phyloP scores from a whole-genome alignment of 2,329 filamentous ascomycete species.

The Verticillium klebahnii region DNA sequence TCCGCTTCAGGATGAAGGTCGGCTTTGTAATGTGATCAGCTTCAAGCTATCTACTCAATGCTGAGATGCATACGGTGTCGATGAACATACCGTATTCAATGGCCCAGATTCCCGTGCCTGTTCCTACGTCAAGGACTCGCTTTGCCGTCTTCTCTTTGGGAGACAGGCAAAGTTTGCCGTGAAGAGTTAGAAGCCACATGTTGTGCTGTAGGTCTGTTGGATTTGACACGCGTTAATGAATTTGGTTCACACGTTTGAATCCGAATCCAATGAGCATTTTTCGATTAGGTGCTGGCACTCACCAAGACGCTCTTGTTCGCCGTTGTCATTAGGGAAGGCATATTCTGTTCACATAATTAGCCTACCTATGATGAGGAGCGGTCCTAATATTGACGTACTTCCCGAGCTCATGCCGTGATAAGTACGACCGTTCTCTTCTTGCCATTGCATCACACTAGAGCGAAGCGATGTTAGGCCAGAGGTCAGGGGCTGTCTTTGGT shows the following conservation, averaged over 20 bases:
- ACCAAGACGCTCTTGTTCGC: slow-evolving; percentile 8
- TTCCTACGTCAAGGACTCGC: slow-evolving; percentile 19
- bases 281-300: neutral
- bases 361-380: neutral
- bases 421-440: slow-evolving; percentile 9
- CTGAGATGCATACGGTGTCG: too few relatives aligned
- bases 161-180: slow-evolving; percentile 20
- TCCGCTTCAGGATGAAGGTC: slow-evolving; percentile 18
- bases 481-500: neutral
- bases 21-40: neutral
- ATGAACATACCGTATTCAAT: slow-evolving; percentile 18
- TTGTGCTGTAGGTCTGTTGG: slow-evolving; percentile 29
- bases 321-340: slow-evolving; percentile 4
- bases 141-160: slow-evolving; percentile 16
- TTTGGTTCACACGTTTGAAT: too few relatives aligned
- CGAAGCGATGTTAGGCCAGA: neutral
- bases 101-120: slow-evolving; percentile 20
- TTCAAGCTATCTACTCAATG: too few relatives aligned
- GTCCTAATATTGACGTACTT: slow-evolving; percentile 16
- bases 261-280: neutral
- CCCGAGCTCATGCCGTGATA: slow-evolving; percentile 11
- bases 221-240: neutral
- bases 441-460: slow-evolving; percentile 7
- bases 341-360: slow-evolving; percentile 3
- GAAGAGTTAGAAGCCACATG: slow-evolving; percentile 25